These are phyloP conservation scores for Aspergillus jensenii DNA, from an alignment of 2,329 filamentous ascomycete species.

Conservation along the genomic window DNA sequence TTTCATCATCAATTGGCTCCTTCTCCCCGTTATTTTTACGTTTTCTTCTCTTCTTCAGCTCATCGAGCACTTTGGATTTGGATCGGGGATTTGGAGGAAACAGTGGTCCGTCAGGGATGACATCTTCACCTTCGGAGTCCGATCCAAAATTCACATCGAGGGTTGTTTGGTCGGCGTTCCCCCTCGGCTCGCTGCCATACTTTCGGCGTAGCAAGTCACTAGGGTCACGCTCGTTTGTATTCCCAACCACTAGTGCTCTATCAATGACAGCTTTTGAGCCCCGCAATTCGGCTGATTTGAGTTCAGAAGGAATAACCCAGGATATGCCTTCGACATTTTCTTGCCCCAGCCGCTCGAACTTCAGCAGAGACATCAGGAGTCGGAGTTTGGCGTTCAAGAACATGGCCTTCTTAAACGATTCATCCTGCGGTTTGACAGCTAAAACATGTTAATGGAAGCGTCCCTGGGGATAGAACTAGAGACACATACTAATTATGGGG, in stretches of 20 bases:
- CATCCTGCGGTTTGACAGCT: constrained; percentile 65
- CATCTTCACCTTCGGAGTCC: constrained; percentile 63
- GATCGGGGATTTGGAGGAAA: constrained; percentile 60
- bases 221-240: constrained; percentile 72
- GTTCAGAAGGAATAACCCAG: constrained; percentile 72
- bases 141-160: constrained; percentile 66
- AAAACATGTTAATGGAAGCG: constrained; percentile 3
- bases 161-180: constrained; percentile 32
- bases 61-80: constrained; percentile 54
- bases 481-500: constrained; percentile 48
- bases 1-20: constrained; percentile 64
- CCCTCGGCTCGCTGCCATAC: constrained; percentile 40
- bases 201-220: constrained; percentile 79
- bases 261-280: constrained; percentile 72
- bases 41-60: constrained; percentile 61
- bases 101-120: constrained; percentile 58
- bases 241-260: constrained; percentile 73
- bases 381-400: constrained; percentile 89
- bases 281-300: constrained; percentile 65
- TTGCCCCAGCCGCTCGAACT: constrained; percentile 63
- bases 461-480: neutral
- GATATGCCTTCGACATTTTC: constrained; percentile 73
- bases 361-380: constrained; percentile 75
- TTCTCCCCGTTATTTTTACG: constrained; percentile 42
- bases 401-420: constrained; percentile 68